Evolutionary conservation across 2,329 filamentous ascomycete genomes (phyloP).

Genomic region (Xylariaceae sp.): DNA sequence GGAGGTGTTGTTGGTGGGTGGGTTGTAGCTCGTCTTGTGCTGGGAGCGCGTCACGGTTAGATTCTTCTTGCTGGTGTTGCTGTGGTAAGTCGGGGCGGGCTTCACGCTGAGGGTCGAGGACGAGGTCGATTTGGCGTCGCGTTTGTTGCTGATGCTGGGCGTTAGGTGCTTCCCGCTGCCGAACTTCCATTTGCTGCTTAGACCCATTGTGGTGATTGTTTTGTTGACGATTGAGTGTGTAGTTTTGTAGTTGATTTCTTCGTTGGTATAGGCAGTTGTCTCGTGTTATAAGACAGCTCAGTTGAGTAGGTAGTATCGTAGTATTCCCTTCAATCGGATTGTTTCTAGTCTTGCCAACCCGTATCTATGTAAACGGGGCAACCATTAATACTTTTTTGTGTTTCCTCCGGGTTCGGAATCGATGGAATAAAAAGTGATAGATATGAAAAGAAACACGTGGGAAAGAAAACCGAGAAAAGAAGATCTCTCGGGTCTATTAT

Average conservation of each 20-base stretch:
- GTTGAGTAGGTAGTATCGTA: not conserved
- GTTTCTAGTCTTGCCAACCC: not conserved
- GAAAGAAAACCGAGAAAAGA: too few species aligned
- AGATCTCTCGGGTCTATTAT: too few species aligned
- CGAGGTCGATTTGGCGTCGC: conserved; percentile 5
- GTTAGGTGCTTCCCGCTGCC: conserved; percentile 12
- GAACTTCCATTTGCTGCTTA: conserved; percentile 17
- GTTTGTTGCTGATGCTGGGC: conserved; percentile 10
- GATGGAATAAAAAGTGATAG: too few species aligned
- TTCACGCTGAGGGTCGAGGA: conserved; percentile 3
- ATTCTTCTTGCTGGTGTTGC: not conserved
- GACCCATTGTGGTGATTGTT: conserved; percentile 9
- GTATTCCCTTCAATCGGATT: not conserved
- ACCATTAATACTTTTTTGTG: not conserved
- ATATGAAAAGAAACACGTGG: too few species aligned
- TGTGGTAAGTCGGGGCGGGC: conserved; percentile 5
- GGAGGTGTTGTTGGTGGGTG: too few species aligned
- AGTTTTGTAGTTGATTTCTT: not conserved
- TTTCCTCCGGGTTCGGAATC: too few species aligned
- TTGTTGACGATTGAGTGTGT: not conserved
- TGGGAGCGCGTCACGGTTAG: too few species aligned
- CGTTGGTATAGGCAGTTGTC: not conserved
- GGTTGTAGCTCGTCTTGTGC: too few species aligned
- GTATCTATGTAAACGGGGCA: not conserved
- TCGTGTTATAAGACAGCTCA: not conserved